Evolutionary conservation across 352 stramenopile genomes (phyloP), one percentile per base, ranked within the genome.

Genomic region (Globisporangium paddicum): DNA sequence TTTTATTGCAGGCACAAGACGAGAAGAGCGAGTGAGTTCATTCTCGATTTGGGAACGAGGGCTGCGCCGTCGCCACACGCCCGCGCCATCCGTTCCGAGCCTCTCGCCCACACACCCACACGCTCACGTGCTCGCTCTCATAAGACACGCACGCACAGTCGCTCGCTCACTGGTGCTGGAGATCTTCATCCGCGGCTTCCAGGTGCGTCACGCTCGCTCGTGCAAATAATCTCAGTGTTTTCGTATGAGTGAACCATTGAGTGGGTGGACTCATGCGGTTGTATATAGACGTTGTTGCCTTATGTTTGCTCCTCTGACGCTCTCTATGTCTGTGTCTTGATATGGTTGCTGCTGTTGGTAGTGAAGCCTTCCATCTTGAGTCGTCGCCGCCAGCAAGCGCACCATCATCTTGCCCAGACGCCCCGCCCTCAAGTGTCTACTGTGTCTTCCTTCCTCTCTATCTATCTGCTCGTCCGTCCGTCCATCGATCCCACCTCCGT

Each of bases 41-140:
- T 55, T 55, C 30, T 55, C 19, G 44, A 55, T 55, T 55, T 55
- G 48, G 48, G 48, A 42, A 42, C 4, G 14, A n/a, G 37, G 16
- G 37, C 49, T 41, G 48, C 25, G 49, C 21, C 32, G 30, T 2
- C 26, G 19, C 23, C 45, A 3, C 28, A 16, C 14, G 37, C 37
- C 11, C 14, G 37, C 37, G 37, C 37, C 13, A 13, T 16, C 13
- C 37, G 37, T 7, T n/a, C 37, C 37, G 19, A 42, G 37, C 37
- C 37, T 6, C 14, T 4, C 37, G 16, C 37, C 28, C 28, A 18
- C 2, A 18, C 40, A 13, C n/a, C 40, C n/a, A 32, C 46, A 25
- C 16, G 26, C 42, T 30, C 23, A 16, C n/a, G n/a, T n/a, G n/a
- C n/a, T n/a, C n/a, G n/a, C n/a, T n/a, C n/a, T n/a, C n/a, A 13